These are phyloP conservation scores for Saksenaea oblongispora DNA, from an alignment of 371 early-diverging fungal genomes.

Conservation along the genomic window DNA sequence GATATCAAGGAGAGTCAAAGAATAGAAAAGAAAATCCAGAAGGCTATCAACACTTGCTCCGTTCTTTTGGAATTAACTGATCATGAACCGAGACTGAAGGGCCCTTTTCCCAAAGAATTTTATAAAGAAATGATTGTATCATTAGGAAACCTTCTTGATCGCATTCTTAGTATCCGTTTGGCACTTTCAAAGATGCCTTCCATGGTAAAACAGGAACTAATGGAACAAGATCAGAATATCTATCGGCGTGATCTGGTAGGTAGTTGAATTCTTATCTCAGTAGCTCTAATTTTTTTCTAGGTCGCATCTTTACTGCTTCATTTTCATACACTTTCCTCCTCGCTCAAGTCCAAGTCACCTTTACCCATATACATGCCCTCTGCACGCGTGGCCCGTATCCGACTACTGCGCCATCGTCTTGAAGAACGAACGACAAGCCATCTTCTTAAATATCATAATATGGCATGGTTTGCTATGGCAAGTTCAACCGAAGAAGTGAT, in stretches of 20 bases:
- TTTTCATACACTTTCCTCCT: constrained; percentile 53
- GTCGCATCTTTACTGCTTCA: constrained; percentile 45
- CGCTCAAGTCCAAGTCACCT: constrained; percentile 54
- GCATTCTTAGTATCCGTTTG: constrained; percentile 54
- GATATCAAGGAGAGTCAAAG: constrained; percentile 39
- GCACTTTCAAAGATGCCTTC: constrained; percentile 49
- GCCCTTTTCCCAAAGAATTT: constrained; percentile 58
- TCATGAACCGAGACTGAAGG: constrained; percentile 62
- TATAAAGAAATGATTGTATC: constrained; percentile 59
- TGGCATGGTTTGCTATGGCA: constrained; percentile 56
- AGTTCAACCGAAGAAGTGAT: constrained; percentile 58
- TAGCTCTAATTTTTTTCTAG: constrained; percentile 17
- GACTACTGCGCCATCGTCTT: constrained; percentile 50
- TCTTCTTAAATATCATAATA: constrained; percentile 36
- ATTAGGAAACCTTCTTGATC: constrained; percentile 55
- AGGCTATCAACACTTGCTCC: constrained; percentile 39
- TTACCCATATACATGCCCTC: constrained; percentile 63
- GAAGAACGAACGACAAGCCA: constrained; percentile 6
- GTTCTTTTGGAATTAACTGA: constrained; percentile 54
- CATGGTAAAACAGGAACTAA: constrained; percentile 43
- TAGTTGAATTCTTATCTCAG: not conserved
- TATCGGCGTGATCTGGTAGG: constrained; percentile 59
- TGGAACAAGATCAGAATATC: constrained; percentile 36
- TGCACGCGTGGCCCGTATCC: constrained; percentile 50
- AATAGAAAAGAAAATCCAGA: constrained; percentile 42